Evolutionary conservation across 352 stramenopile species (phyloP).

Genomic region (Hyaloperonospora arabidopsidis): DNA sequence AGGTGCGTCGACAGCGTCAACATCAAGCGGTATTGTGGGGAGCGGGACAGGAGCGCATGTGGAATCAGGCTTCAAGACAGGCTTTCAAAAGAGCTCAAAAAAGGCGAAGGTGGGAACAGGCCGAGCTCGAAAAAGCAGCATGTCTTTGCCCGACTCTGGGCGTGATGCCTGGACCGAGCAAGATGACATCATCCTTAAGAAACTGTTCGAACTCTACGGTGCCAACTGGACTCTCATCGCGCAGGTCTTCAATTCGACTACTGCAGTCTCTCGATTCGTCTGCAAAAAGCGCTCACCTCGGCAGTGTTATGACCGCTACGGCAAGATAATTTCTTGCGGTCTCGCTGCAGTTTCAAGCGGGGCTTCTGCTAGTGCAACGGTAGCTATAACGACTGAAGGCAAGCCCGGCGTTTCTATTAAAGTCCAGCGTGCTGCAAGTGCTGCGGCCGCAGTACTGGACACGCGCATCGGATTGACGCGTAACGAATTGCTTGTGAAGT

Average conservation of each 20-base stretch:
- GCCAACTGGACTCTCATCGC: conserved; percentile 84
- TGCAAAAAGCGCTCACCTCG: conserved; percentile 68
- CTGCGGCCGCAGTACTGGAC: conserved; percentile 36
- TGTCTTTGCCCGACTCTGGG: conserved; percentile 41
- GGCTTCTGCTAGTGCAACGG: not conserved
- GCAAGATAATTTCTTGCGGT: conserved; percentile 69
- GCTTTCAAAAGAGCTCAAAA: conserved; percentile 33
- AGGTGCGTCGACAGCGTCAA: conserved; percentile 7
- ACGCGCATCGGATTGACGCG: conserved; percentile 52
- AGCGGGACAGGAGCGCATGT: conserved; percentile 14
- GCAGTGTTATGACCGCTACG: conserved; percentile 82
- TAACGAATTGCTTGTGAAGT: conserved; percentile 48
- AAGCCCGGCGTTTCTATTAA: conserved; percentile 33
- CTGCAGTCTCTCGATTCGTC: conserved; percentile 62
- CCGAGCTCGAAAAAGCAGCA: conserved; percentile 48
- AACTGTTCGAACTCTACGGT: conserved; percentile 80
- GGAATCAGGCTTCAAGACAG: conserved; percentile 14
- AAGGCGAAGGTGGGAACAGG: conserved; percentile 48
- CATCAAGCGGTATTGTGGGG: not conserved
- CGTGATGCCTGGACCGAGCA: conserved; percentile 59
- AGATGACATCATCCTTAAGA: conserved; percentile 75
- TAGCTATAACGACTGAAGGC: conserved; percentile 34
- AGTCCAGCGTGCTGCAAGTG: conserved; percentile 34
- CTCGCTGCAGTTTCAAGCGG: conserved; percentile 16
- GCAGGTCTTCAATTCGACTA: conserved; percentile 73